Percentiles rank a stretch among this genome's conserved stretches.
phyloP scores from a whole-genome alignment of 2,329 filamentous ascomycete species.

The Ascochyta clinopodiicola region DNA sequence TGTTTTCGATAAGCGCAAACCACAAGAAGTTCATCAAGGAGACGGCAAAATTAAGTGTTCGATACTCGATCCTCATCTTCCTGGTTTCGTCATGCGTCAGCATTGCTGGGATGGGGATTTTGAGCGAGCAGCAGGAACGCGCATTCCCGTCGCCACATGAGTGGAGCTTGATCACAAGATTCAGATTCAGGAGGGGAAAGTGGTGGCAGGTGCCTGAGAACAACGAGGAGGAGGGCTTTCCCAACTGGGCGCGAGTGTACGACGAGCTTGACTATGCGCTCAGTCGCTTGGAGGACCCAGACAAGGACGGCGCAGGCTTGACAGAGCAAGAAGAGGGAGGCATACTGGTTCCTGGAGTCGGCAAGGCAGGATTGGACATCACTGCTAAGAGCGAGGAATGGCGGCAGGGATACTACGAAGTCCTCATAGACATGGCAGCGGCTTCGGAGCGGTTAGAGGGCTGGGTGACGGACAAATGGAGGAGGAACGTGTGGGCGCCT shows the following conservation, averaged over 20 bases:
- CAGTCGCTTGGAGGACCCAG: conserved; percentile 71
- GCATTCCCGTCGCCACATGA: conserved; percentile 81
- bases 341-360: conserved; percentile 42
- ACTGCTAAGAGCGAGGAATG: conserved; percentile 80
- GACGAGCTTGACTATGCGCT: conserved; percentile 67
- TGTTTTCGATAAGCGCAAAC: conserved; percentile 74
- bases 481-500: conserved; percentile 69
- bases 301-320: conserved; percentile 72
- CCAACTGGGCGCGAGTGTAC: conserved; percentile 74
- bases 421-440: conserved; percentile 77
- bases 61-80: conserved; percentile 72
- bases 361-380: conserved; percentile 68
- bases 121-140: conserved; percentile 78
- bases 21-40: conserved; percentile 72
- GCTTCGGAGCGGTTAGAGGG: conserved; percentile 83
- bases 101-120: conserved; percentile 68
- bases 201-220: conserved; percentile 59
- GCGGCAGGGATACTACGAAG: conserved; percentile 84
- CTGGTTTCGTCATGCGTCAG: conserved; percentile 66
- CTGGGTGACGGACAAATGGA: conserved; percentile 72
- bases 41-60: conserved; percentile 72
- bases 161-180: conserved; percentile 76
- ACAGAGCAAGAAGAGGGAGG: conserved; percentile 63
- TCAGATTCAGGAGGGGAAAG: conserved; percentile 66
- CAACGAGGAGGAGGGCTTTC: conserved; percentile 64